Conservation (phyloP, 1,284 basidiomycete species). For the Austroboletus rostrupii region DNA sequence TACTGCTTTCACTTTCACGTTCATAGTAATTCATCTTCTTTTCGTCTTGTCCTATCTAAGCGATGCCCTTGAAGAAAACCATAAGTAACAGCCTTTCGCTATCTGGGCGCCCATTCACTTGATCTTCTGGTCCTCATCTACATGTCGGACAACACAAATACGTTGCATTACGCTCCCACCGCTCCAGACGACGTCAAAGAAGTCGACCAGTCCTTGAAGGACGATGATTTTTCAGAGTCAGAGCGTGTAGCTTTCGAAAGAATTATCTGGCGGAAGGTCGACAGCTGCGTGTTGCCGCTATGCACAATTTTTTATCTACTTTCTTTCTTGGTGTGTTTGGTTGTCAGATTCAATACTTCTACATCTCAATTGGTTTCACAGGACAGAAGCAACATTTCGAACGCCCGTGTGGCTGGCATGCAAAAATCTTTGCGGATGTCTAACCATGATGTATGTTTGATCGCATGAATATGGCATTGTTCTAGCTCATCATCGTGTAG, state of each 20-base stretch:
- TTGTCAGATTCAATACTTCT: background rate
- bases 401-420: conserved; percentile 58
- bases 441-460: conserved; percentile 37
- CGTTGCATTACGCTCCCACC: background rate
- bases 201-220: conserved; percentile 1
- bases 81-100: too few species aligned
- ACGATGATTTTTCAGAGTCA: conserved; percentile 12
- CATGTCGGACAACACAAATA: conserved; percentile 5
- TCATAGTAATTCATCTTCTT: too few species aligned
- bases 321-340: conserved; percentile 44
- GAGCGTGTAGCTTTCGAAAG: conserved; percentile 28
- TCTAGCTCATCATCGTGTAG: conserved; percentile 11
- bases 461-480: background rate
- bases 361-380: conserved; percentile 3
- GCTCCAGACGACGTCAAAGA: conserved; percentile 9
- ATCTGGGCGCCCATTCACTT: too few species aligned
- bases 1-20: too few species aligned
- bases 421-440: conserved; percentile 50
- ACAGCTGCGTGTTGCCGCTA: conserved; percentile 45
- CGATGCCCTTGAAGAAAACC: too few species aligned
- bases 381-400: conserved; percentile 50
- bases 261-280: conserved; percentile 46
- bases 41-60: too few species aligned
- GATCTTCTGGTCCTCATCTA: background rate
- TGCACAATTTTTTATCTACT: conserved; percentile 48